A percentile compares a stretch with the other conserved stretches of the same genome.
Conservation (phyloP, 2,329 filamentous ascomycete genomes). For the Fusarium torreyae region DNA sequence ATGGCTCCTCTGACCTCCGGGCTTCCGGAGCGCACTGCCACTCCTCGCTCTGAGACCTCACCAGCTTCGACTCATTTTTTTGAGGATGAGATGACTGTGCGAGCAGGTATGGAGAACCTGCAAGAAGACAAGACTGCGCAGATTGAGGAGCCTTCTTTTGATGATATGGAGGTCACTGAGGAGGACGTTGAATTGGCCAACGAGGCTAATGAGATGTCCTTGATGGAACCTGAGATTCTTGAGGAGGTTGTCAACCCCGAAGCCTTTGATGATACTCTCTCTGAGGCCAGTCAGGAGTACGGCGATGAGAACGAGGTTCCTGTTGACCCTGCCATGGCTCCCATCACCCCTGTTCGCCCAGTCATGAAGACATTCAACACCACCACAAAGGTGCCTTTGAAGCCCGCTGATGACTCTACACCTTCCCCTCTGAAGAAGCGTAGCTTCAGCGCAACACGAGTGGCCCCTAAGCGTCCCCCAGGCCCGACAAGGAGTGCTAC, state of each 20-base stretch:
- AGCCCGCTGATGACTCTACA: slow-evolving; percentile 74
- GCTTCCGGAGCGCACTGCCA: slow-evolving; percentile 9
- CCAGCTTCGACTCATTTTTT: slow-evolving; percentile 68
- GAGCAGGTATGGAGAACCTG: slow-evolving; percentile 45
- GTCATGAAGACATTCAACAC: slow-evolving; percentile 74
- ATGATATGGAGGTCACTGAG: slow-evolving; percentile 64
- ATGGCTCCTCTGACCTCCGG: slow-evolving; percentile 45
- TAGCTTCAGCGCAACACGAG: slow-evolving; percentile 66
- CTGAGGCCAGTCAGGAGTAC: slow-evolving; percentile 76
- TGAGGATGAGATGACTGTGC: slow-evolving; percentile 71
- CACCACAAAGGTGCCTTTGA: slow-evolving; percentile 82
- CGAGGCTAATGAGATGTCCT: slow-evolving; percentile 73
- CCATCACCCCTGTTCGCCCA: slow-evolving; percentile 70
- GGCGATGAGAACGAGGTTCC: slow-evolving; percentile 76
- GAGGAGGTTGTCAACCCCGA: slow-evolving; percentile 54
- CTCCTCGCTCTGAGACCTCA: slow-evolving; percentile 52
- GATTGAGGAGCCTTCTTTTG: slow-evolving; percentile 55
- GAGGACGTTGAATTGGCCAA: slow-evolving; percentile 72
- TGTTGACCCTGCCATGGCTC: slow-evolving; percentile 66
- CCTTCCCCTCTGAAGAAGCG: slow-evolving; percentile 65
- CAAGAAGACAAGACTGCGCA: slow-evolving; percentile 39
- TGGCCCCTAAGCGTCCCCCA: slow-evolving; percentile 61
- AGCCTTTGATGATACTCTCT: slow-evolving; percentile 65
- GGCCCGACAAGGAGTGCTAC: slow-evolving; percentile 64
- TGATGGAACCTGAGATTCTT: slow-evolving; percentile 62